These are phyloP conservation scores for Mycena citricolor DNA, from an alignment of 1,284 basidiomycete genomes.

Conservation along the genomic window DNA sequence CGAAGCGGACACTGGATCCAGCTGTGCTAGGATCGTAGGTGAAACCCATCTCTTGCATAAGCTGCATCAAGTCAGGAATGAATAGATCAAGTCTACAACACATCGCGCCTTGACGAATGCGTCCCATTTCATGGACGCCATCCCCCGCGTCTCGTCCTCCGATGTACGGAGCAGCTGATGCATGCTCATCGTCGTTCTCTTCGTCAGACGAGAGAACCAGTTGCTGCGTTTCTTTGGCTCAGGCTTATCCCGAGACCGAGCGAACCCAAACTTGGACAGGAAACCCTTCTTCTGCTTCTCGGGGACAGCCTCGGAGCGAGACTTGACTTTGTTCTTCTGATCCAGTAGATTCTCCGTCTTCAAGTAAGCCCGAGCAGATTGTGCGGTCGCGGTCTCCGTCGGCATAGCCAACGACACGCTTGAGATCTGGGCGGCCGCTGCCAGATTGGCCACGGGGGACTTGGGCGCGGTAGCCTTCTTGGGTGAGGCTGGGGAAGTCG, in stretches of 20 bases:
- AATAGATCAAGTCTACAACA: constrained; percentile 4
- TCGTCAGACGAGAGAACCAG: constrained; percentile 57
- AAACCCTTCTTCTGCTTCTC: constrained; percentile 43
- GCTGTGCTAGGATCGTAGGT: constrained; percentile 69
- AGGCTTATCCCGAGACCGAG: constrained; percentile 34
- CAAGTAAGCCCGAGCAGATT: constrained; percentile 70
- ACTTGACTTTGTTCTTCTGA: constrained; percentile 67
- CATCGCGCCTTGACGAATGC: constrained; percentile 51
- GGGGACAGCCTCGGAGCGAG: constrained; percentile 56
- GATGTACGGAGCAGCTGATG: constrained; percentile 61
- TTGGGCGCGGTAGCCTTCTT: constrained; percentile 23
- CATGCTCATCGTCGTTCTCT: constrained; percentile 59
- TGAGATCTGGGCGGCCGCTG: constrained; percentile 40
- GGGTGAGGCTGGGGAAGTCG: constrained; percentile 19
- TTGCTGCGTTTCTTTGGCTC: constrained; percentile 45
- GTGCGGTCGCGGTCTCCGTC: constrained; percentile 45
- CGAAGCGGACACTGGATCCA: constrained; percentile 79
- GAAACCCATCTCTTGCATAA: constrained; percentile 79
- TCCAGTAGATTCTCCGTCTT: constrained; percentile 47
- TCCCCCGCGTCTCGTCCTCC: constrained; percentile 55
- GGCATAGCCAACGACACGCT: constrained; percentile 44
- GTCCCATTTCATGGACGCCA: constrained; percentile 72
- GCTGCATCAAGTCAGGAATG: constrained; percentile 36
- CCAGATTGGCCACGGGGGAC: constrained; percentile 27
- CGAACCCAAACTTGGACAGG: constrained; percentile 49